Percentiles rank a stretch among this genome's conserved stretches.
Evolutionary conservation across 805 yeast genomes (phyloP).

Genomic region (Candida glaebosa): DNA sequence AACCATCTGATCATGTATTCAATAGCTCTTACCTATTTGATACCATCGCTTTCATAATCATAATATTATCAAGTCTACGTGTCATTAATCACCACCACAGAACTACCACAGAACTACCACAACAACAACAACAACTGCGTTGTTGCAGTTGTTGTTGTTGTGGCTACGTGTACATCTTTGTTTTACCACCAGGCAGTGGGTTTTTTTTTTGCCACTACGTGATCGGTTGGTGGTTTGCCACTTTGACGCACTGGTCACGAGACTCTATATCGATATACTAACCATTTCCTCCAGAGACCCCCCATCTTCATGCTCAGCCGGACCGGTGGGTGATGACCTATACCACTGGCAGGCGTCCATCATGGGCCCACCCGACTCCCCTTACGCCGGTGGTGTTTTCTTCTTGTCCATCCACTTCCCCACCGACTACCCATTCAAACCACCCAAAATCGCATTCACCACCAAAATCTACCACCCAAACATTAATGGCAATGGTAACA

Average conservation of each 20-base stretch:
- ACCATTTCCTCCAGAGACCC: conserved; percentile 80
- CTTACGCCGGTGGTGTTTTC: conserved; percentile 86
- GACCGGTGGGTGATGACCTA: conserved; percentile 96
- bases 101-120: too few species aligned
- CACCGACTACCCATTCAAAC: conserved; percentile 98
- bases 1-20: too few species aligned
- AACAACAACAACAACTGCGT: too few species aligned
- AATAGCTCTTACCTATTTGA: too few species aligned
- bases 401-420: conserved; percentile 97
- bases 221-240: too few species aligned
- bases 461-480: conserved; percentile 97
- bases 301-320: conserved; percentile 98
- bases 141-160: background rate
- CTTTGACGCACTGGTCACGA: too few species aligned
- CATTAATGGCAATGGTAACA: conserved; percentile 92
- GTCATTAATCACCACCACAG: too few species aligned
- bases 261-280: too few species aligned
- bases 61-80: too few species aligned
- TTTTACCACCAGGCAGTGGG: background rate
- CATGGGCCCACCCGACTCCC: conserved; percentile 98
- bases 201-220: background rate
- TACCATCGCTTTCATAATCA: too few species aligned
- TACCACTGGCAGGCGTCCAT: conserved; percentile 99
- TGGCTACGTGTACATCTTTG: background rate
- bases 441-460: conserved; percentile 85